These are phyloP conservation scores for Mycena polygramma DNA, from an alignment of 768 basidiomycete species.

Conservation along the genomic window DNA sequence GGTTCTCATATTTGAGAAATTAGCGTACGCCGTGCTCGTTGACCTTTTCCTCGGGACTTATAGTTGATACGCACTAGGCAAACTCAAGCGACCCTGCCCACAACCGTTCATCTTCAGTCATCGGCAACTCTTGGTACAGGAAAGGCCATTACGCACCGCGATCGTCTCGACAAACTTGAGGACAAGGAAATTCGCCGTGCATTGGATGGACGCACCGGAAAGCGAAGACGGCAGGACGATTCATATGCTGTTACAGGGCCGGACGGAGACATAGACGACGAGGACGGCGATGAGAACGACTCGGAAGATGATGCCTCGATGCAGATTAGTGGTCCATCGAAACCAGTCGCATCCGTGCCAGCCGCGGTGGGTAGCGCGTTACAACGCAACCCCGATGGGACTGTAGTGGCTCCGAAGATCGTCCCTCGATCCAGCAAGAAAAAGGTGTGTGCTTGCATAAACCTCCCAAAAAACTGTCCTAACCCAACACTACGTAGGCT, in stretches of 20 bases:
- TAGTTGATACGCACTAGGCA: constrained; percentile 62
- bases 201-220: constrained; percentile 61
- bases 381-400: constrained; percentile 75
- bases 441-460: constrained; percentile 53
- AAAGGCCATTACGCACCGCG: constrained; percentile 69
- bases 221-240: constrained; percentile 62
- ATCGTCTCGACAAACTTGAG: constrained; percentile 69
- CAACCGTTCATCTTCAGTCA: constrained; percentile 74
- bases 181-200: constrained; percentile 69
- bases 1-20: constrained; percentile 78
- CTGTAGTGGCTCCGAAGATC: constrained; percentile 63
- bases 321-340: constrained; percentile 36
- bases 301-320: constrained; percentile 22
- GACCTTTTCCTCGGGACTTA: constrained; percentile 21
- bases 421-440: constrained; percentile 57
- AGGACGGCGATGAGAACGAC: constrained; percentile 37
- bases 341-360: constrained; percentile 30
- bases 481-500: constrained; percentile 42
- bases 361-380: constrained; percentile 72
- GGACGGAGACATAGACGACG: constrained; percentile 41
- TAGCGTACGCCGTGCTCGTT: constrained; percentile 69
- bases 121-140: constrained; percentile 90
- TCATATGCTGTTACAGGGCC: constrained; percentile 54
- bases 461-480: constrained; percentile 17
- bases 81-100: constrained; percentile 77